A percentile compares a stretch with the other conserved stretches of the same genome.
Evolutionary conservation across 192 early-diverging fungal genomes (phyloP).

Genomic region (Diversispora epigaea): DNA sequence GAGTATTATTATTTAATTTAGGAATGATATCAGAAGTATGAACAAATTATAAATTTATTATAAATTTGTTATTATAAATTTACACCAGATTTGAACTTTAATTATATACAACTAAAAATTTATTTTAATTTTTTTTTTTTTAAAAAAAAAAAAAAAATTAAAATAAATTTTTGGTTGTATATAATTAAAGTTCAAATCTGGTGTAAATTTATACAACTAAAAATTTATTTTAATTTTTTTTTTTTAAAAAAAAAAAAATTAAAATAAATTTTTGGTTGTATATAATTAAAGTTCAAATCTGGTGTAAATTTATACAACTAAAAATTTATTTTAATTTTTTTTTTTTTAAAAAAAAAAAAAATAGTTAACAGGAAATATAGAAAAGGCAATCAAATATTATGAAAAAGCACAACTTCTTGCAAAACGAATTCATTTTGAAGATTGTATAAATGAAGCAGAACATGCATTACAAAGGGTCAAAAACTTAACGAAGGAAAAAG

Average conservation of each 20-base stretch:
- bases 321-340: background rate
- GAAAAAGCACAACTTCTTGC: conserved; percentile 14
- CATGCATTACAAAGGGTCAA: conserved; percentile 27
- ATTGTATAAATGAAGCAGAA: conserved; percentile 32
- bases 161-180: too few relatives aligned
- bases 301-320: too few relatives aligned
- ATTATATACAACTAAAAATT: background rate
- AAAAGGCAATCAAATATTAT: conserved; percentile 26
- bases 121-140: background rate
- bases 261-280: background rate
- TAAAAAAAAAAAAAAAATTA: background rate
- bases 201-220: too few relatives aligned
- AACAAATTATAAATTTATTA: background rate
- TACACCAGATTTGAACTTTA: background rate
- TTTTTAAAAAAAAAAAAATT: background rate
- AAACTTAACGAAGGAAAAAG: background rate
- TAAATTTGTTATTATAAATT: background rate
- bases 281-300: too few relatives aligned
- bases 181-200: too few relatives aligned
- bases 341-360: background rate
- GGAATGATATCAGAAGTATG: conserved; percentile 61
- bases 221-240: too few relatives aligned
- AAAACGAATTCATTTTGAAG: conserved; percentile 16
- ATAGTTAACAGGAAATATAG: conserved; percentile 29
- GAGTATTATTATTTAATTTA: conserved; percentile 55